A percentile compares a stretch with the other conserved stretches of the same genome.
Conservation (phyloP, 352 stramenopile species). For the Phytophthora hybrid region DNA sequence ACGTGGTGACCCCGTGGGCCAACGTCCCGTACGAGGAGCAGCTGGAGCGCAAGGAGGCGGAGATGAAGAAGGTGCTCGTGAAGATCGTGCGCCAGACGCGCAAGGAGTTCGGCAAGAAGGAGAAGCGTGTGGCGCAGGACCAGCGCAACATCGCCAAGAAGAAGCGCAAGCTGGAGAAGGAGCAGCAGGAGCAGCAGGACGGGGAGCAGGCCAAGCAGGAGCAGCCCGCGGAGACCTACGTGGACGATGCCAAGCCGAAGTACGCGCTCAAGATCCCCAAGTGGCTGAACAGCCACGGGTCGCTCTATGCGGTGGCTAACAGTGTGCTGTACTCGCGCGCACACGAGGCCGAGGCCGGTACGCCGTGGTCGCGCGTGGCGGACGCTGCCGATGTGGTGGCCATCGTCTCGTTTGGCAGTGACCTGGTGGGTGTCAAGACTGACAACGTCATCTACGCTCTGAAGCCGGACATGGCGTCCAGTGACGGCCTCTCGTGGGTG, state of each 20-base stretch:
- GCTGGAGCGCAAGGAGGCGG: constrained; percentile 83
- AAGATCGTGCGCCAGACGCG: constrained; percentile 87
- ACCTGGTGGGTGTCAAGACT: constrained; percentile 67
- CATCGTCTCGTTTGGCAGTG: constrained; percentile 81
- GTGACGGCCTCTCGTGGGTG: constrained; percentile 53
- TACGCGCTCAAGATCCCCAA: constrained; percentile 60
- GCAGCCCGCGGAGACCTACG: constrained; percentile 20
- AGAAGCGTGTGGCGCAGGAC: constrained; percentile 74
- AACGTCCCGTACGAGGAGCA: constrained; percentile 84
- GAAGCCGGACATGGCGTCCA: constrained; percentile 36
- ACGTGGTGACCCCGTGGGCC: constrained; percentile 88
- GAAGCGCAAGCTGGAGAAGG: constrained; percentile 50
- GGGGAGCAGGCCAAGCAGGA: constrained; percentile 7
- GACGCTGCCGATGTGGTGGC: constrained; percentile 55
- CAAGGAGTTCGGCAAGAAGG: constrained; percentile 90
- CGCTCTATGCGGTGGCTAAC: constrained; percentile 71
- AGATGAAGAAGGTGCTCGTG: constrained; percentile 92
- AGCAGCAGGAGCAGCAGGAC: constrained; percentile 27
- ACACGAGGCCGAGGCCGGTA: constrained; percentile 56
- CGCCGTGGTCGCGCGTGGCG: constrained; percentile 53
- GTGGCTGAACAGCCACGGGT: constrained; percentile 84
- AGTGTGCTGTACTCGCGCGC: constrained; percentile 65
- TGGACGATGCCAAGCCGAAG: constrained; percentile 43
- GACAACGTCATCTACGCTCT: constrained; percentile 67
- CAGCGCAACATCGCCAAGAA: constrained; percentile 67